A percentile compares a stretch with the other conserved stretches of the same genome.
phyloP scores from a whole-genome alignment of 1,284 basidiomycete genomes.

The Ganoderma meredithae region DNA sequence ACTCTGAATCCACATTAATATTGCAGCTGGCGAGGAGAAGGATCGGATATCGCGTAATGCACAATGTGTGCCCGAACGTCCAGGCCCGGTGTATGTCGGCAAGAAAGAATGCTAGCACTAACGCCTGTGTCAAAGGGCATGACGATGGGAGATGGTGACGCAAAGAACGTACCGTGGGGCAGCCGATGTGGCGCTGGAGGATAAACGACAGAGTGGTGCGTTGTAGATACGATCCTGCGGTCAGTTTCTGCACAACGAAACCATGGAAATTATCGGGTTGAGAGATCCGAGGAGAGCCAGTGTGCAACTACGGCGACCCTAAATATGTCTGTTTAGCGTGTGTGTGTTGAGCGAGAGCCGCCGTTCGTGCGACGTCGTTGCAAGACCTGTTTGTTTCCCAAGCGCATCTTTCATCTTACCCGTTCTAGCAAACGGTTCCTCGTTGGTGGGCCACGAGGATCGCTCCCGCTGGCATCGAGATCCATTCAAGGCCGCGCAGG shows the following conservation, averaged over 20 bases:
- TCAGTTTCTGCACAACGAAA: background rate
- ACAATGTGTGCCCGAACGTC: background rate
- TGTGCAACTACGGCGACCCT: background rate
- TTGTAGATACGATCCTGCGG: background rate
- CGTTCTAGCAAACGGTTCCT: background rate
- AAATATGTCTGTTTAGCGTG: background rate
- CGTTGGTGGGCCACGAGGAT: background rate
- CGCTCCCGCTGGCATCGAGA: background rate
- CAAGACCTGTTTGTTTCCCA: constrained; percentile 3
- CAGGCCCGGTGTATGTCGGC: background rate
- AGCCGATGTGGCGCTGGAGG: background rate
- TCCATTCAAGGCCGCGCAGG: background rate
- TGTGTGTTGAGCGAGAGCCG: background rate
- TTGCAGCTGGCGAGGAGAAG: background rate
- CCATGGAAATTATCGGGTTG: background rate
- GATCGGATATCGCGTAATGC: background rate
- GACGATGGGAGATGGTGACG: background rate
- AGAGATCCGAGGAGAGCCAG: background rate
- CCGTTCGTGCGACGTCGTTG: background rate
- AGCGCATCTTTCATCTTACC: background rate
- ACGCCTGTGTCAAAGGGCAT: background rate
- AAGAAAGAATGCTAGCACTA: background rate
- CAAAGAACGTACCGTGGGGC: background rate
- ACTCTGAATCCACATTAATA: background rate
- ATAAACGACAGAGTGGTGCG: background rate